Conservation (phyloP, 805 yeast genomes). For the Metschnikowia picachoensis region DNA sequence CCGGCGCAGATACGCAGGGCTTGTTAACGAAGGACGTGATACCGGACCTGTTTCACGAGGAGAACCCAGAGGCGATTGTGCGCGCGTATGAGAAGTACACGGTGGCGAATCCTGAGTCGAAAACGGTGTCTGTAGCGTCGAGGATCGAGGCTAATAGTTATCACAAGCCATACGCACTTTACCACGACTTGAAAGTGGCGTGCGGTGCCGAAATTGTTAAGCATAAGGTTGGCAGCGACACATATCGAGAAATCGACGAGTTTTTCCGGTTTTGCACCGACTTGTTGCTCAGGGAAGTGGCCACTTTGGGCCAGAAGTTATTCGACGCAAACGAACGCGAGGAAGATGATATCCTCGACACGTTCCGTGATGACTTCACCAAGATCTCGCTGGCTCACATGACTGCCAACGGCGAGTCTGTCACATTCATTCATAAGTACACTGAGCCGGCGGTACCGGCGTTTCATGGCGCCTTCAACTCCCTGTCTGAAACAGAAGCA, state of each 20-base stretch:
- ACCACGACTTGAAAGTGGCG: conserved; percentile 63
- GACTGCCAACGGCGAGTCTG: conserved; percentile 59
- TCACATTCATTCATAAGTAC: conserved; percentile 30
- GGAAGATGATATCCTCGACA: conserved; percentile 24
- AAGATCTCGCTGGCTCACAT: conserved; percentile 52
- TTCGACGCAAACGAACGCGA: conserved; percentile 12
- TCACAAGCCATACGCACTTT: conserved; percentile 48
- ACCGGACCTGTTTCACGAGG: conserved; percentile 47
- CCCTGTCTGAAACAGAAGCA: conserved; percentile 27
- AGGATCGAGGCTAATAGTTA: conserved; percentile 42
- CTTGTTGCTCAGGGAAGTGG: conserved; percentile 58
- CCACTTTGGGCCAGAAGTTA: conserved; percentile 34
- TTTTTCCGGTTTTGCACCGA: conserved; percentile 63
- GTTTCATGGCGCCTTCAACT: conserved; percentile 26
- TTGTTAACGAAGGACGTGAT: conserved; percentile 21
- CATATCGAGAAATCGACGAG: conserved; percentile 53
- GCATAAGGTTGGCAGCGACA: conserved; percentile 45
- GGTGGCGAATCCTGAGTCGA: conserved; percentile 24
- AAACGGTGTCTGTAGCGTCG: conserved; percentile 38
- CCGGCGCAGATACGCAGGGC: conserved; percentile 9
- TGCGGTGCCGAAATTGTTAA: conserved; percentile 46
- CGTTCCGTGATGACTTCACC: conserved; percentile 55
- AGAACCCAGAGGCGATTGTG: conserved; percentile 40
- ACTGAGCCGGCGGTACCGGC: conserved; percentile 27
- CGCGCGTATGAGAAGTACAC: conserved; percentile 37